These are phyloP conservation scores for Pseudisothecium myosuroides DNA, from an alignment of 225 moss, liverwort and hornwort species.

Conservation along the genomic window DNA sequence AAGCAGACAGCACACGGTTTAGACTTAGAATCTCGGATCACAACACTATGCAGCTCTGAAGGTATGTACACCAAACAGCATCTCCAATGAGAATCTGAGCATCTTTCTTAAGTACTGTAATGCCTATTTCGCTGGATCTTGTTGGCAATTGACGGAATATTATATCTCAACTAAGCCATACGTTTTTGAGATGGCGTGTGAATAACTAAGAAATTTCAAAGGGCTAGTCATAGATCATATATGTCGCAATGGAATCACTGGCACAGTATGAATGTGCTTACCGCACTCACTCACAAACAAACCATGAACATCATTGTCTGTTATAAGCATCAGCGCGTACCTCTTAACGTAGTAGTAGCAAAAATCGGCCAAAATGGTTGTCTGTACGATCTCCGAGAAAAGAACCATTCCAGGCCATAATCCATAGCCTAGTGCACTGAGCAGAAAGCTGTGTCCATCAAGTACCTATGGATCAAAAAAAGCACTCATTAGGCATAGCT, in stretches of 20 bases:
- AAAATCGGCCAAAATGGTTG: conserved; percentile 96
- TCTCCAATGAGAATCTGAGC: not conserved
- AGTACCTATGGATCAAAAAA: conserved; percentile 33
- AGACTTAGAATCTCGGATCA: not conserved
- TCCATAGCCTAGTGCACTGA: conserved; percentile 78
- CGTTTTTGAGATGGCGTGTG: not conserved
- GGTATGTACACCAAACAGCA: not conserved
- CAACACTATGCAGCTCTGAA: too few species aligned
- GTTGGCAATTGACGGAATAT: not conserved
- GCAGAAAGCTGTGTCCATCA: conserved; percentile 64
- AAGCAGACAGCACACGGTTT: not conserved
- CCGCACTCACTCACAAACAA: not conserved
- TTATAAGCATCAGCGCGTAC: not conserved
- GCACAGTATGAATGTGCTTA: not conserved
- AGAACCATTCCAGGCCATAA: conserved; percentile 93
- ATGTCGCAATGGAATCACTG: not conserved
- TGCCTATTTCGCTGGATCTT: not conserved
- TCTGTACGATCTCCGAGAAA: conserved; percentile 88
- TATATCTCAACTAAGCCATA: not conserved
- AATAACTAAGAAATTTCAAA: not conserved
- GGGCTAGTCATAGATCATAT: not conserved
- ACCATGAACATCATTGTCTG: not conserved
- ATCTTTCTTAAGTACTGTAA: not conserved
- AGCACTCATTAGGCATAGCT: not conserved
- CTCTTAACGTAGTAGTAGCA: conserved; percentile 97